Evolutionary conservation across 2,329 filamentous ascomycete species (phyloP).

Genomic region (Sporothrix brasiliensis): DNA sequence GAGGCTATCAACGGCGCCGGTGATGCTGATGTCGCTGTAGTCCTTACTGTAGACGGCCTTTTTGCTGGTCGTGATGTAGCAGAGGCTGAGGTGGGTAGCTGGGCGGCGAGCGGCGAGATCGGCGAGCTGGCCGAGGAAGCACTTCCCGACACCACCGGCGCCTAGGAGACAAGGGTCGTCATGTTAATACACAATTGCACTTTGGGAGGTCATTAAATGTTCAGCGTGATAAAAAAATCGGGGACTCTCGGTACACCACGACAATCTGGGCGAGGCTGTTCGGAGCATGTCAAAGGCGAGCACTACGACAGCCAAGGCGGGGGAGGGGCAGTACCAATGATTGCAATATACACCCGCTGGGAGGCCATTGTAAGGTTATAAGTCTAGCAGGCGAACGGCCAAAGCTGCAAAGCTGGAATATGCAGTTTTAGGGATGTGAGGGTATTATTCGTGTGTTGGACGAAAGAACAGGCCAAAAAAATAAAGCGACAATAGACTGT

Average conservation of each 20-base stretch:
- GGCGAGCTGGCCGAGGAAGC: slow-evolving; percentile 82
- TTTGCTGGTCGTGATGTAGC: slow-evolving; percentile 84
- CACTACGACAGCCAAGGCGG: neutral
- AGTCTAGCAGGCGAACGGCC: neutral
- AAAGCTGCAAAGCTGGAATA: neutral
- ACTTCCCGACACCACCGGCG: slow-evolving; percentile 88
- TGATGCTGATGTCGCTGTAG: slow-evolving; percentile 62
- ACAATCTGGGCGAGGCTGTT: neutral
- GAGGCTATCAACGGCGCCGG: slow-evolving; percentile 58
- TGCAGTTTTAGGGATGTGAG: neutral
- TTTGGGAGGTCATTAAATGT: neutral
- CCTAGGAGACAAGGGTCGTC: slow-evolving; percentile 55
- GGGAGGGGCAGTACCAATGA: slow-evolving; percentile 49
- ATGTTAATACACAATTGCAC: neutral
- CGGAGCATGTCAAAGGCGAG: neutral
- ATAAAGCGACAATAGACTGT: neutral
- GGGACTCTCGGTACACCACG: neutral
- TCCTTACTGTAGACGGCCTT: slow-evolving; percentile 76
- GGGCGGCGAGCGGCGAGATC: slow-evolving; percentile 66
- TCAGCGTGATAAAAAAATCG: neutral
- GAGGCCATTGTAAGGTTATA: slow-evolving; percentile 45
- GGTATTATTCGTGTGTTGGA: neutral
- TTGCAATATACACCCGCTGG: slow-evolving; percentile 55
- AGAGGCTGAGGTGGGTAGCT: slow-evolving; percentile 71
- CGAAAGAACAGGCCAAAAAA: neutral